Percentiles rank a stretch among this genome's conserved stretches.
phyloP scores from a whole-genome alignment of 1,139 yeast species.

The Candida sp. region DNA sequence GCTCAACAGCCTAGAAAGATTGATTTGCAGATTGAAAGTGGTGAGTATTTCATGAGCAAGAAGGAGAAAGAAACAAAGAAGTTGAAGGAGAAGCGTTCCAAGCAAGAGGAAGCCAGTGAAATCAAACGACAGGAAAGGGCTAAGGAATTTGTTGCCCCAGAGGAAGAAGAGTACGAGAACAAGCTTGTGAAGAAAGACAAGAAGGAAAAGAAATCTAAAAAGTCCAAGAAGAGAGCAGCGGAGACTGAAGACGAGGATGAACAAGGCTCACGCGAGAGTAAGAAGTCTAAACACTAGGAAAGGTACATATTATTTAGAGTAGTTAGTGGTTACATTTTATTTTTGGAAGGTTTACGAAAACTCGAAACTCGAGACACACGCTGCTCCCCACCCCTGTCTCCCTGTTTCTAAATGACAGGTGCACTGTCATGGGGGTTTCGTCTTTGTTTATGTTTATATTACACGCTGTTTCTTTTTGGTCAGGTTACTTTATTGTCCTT shows the following conservation, averaged over 20 bases:
- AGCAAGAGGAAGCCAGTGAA: conserved; percentile 73
- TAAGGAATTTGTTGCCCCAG: conserved; percentile 86
- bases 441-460: too few species aligned
- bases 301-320: neutral
- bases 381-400: too few species aligned
- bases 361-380: too few species aligned
- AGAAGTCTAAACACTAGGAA: conserved; percentile 11
- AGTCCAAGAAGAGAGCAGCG: conserved; percentile 20
- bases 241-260: conserved; percentile 9
- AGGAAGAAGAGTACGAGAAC: conserved; percentile 60
- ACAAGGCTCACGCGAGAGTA: conserved; percentile 5
- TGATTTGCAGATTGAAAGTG: conserved; percentile 97
- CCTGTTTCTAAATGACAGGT: too few species aligned
- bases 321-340: neutral
- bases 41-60: conserved; percentile 95
- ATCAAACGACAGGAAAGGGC: conserved; percentile 72
- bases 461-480: too few species aligned
- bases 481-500: too few species aligned
- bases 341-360: too few species aligned
- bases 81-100: conserved; percentile 76
- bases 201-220: conserved; percentile 22
- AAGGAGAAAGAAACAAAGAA: conserved; percentile 77
- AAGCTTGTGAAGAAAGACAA: conserved; percentile 25
- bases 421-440: too few species aligned
- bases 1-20: conserved; percentile 96